Evolutionary conservation across 2,329 filamentous ascomycete species (phyloP), one percentile per base, ranked within the genome.

Genomic region (Diaporthe citriasiana): DNA sequence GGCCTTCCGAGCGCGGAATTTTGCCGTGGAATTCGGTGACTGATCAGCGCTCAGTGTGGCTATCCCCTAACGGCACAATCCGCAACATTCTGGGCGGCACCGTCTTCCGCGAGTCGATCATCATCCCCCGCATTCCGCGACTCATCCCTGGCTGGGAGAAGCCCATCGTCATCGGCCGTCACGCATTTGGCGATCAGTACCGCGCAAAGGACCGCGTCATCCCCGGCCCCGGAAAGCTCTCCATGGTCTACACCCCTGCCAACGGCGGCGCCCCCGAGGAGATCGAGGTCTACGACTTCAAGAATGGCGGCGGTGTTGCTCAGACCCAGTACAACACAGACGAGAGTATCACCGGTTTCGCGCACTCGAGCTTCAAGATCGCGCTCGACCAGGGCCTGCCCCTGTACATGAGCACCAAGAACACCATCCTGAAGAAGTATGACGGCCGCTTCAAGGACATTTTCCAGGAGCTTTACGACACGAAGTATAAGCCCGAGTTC

Each of bases 351-450:
- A 87, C 89, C 72, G 97, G 97, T 76, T 99, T 99, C 81, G 97
- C 97, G 73, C 97, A 98, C 83, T 94, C 97, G 76, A 95, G 93
- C 79, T 98, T 99, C 92, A 97, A 98, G 92, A 91, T 98, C 78
- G 96, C 97, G 45, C 87, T 98, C 59, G 89, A 91, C 84, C 97
- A 98, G 90, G 88, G 88, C 77, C 88, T 97, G 78, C 97, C 97
- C n/a, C 89, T 99, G 81, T 99, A 98, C 89, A 97, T 98, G 96
- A 98, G 95, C 90, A 99, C 97, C 86, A 99, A 99, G 93, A 98
- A 98, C 90, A 99, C 97, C 79, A 99, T 99, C 80, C 88, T 99
- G 79, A 99, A 99, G 90, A 96, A 95, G 85, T 99, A 99, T 87
- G 97, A 99, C 82, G 97, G 97, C 70, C 91, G 94, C 80, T 99